These are phyloP conservation scores for Euphorbia tirucalli DNA, from an alignment of 345 rosid species.

Conservation along the genomic window DNA sequence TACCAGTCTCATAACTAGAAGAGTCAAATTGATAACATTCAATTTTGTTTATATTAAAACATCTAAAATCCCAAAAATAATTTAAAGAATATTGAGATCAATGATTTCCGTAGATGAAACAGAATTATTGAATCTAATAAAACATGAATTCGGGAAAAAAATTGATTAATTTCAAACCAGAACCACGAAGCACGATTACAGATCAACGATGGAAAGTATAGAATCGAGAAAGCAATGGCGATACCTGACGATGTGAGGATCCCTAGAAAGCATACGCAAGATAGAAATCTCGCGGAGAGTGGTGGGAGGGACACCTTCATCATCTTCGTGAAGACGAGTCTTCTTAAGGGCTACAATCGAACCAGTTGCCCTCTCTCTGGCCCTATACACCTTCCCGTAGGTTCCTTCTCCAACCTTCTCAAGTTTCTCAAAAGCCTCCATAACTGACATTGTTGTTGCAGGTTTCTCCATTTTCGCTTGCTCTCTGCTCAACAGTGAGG, in stretches of 20 bases:
- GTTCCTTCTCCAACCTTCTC: slow-evolving; percentile 99
- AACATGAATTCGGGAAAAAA: too few relatives aligned
- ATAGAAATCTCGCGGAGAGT: slow-evolving; percentile 98
- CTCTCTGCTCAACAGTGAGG: neutral
- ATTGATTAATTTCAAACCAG: too few relatives aligned
- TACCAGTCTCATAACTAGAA: too few relatives aligned
- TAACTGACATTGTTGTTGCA: slow-evolving; percentile 42
- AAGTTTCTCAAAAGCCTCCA: slow-evolving; percentile 91
- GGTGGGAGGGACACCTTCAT: slow-evolving; percentile 98
- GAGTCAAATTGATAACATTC: too few relatives aligned
- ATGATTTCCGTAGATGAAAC: neutral
- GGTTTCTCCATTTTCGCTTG: slow-evolving; percentile 5
- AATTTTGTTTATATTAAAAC: neutral
- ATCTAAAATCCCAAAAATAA: neutral
- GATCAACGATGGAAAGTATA: neutral
- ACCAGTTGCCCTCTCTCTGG: slow-evolving; percentile 89
- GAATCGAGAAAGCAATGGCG: neutral
- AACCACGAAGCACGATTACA: neutral
- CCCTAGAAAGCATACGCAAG: slow-evolving; percentile 95
- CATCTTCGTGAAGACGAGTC: slow-evolving; percentile 97
- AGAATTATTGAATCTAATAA: neutral
- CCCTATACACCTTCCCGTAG: slow-evolving; percentile 94
- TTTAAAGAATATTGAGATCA: too few relatives aligned
- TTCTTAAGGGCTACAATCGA: slow-evolving; percentile 93
- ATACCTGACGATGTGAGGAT: slow-evolving; percentile 84